Percentiles rank a stretch among this genome's conserved stretches.
Conservation (phyloP, 257 asterid species). For the Solanum rostratum region DNA sequence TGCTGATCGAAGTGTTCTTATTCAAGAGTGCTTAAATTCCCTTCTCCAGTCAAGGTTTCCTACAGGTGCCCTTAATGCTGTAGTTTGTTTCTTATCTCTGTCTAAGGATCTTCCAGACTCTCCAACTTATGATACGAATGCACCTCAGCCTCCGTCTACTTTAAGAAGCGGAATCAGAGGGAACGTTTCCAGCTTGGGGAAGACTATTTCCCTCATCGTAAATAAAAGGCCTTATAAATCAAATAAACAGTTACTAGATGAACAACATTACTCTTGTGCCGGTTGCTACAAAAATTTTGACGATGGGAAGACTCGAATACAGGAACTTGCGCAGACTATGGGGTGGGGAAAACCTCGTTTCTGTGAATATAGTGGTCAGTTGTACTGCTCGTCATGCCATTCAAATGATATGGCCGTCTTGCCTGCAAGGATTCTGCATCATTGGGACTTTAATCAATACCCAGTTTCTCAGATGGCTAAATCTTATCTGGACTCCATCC, state of each 20-base stretch:
- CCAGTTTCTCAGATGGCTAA: conserved; percentile 87
- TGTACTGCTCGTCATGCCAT: conserved; percentile 85
- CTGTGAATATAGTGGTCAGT: conserved; percentile 85
- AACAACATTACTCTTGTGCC: conserved; percentile 75
- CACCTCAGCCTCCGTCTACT: conserved; percentile 17
- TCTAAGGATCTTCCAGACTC: conserved; percentile 37
- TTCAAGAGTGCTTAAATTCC: conserved; percentile 88
- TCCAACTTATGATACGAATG: conserved; percentile 22
- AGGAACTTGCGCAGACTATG: conserved; percentile 53
- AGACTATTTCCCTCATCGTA: conserved; percentile 72
- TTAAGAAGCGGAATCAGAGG: conserved; percentile 12
- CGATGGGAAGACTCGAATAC: conserved; percentile 56
- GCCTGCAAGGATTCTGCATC: conserved; percentile 84
- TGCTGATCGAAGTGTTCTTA: conserved; percentile 70
- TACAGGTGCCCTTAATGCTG: conserved; percentile 32
- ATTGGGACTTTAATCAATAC: conserved; percentile 81
- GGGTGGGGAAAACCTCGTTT: conserved; percentile 98
- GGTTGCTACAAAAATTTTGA: conserved; percentile 77
- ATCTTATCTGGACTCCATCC: conserved; percentile 77
- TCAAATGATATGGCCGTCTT: conserved; percentile 73
- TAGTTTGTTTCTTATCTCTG: conserved; percentile 56
- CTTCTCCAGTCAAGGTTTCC: conserved; percentile 29
- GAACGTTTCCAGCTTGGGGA: conserved; percentile 44
- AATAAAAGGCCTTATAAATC: conserved; percentile 47
- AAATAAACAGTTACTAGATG: conserved; percentile 67